Conservation (phyloP, 257 asterid genomes). For the Primulina tabacum region DNA sequence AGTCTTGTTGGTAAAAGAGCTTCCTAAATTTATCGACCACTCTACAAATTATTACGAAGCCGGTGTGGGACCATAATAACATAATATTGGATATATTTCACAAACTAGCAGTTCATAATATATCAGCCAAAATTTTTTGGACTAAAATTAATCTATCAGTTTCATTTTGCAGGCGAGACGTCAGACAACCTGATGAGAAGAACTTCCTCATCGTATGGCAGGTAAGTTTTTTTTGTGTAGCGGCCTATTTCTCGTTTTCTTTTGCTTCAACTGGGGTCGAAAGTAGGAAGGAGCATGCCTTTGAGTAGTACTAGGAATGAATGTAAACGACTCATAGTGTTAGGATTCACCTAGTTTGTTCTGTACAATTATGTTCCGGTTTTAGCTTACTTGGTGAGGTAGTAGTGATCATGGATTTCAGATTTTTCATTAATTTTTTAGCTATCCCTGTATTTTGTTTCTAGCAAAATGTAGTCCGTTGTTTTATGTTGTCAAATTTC, state of each 20-base stretch:
- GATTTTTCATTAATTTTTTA: too few species aligned
- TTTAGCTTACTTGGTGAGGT: neutral
- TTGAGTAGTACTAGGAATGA: neutral
- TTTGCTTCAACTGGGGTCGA: neutral
- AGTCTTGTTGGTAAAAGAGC: too few species aligned
- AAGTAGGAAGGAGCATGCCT: neutral
- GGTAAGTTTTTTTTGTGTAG: neutral
- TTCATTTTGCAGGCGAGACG: neutral
- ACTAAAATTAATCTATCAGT: neutral
- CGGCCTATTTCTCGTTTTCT: neutral
- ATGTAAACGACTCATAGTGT: neutral
- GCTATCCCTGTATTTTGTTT: neutral
- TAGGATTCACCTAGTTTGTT: neutral
- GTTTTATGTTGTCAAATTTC: too few species aligned
- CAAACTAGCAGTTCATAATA: neutral
- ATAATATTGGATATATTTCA: neutral
- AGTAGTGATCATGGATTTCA: neutral
- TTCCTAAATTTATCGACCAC: neutral
- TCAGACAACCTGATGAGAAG: neutral
- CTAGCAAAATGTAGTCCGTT: neutral
- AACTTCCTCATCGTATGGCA: neutral
- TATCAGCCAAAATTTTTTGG: neutral
- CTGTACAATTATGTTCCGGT: neutral
- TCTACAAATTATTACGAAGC: neutral
- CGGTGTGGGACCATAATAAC: neutral